These are phyloP conservation scores for cucumber (Cucumis sativus) DNA, from an alignment of 306 rosid species.

Conservation along the genomic window Cucumber_9930_V3 NC_026655.2:2031001-2031500, in stretches of 20 bases:
- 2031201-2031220: slow-evolving; percentile 72
- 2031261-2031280: not conserved
- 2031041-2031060: not conserved
- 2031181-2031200: slow-evolving; percentile 64
- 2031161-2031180: slow-evolving; percentile 67
- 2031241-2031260: slow-evolving; percentile 7
- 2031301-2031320: not conserved
- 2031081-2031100: not conserved
- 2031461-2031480: slow-evolving; percentile 39
- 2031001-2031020: slow-evolving; percentile 98
- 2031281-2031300: not conserved
- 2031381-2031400: not conserved
- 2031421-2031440: slow-evolving; percentile 37
- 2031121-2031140: slow-evolving; percentile 92
- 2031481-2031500: slow-evolving; percentile 32
- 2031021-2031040: slow-evolving; percentile 92
- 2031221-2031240: slow-evolving; percentile 6
- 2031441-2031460: slow-evolving; percentile 49
- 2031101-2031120: slow-evolving; percentile 15
- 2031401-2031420: not conserved
- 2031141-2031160: slow-evolving; percentile 76
- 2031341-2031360: not conserved
- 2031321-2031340: not conserved
- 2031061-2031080: not conserved
- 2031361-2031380: not conserved